These are phyloP conservation scores for Stagonosporopsis chrysanthemi DNA, from an alignment of 2,329 filamentous ascomycete genomes.

Conservation along the genomic window DNA sequence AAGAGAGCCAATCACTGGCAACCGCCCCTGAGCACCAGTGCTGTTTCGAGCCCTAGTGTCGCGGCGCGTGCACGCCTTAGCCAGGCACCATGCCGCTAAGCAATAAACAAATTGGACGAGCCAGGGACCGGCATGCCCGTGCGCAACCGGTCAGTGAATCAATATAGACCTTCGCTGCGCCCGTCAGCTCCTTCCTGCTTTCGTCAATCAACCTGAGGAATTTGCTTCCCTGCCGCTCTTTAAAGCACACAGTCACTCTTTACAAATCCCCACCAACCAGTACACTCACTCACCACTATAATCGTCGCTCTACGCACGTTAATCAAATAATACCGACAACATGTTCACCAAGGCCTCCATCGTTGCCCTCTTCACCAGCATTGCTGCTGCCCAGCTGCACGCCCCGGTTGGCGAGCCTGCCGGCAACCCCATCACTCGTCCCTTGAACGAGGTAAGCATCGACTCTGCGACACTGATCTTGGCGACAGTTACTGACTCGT, in stretches of 20 bases:
- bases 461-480: background rate
- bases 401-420: slow-evolving; percentile 40
- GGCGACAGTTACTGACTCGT: background rate
- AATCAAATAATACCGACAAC: slow-evolving; percentile 43
- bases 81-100: slow-evolving; percentile 5
- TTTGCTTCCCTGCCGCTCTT: slow-evolving; percentile 40
- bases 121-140: background rate
- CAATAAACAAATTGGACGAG: slow-evolving; percentile 4
- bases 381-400: slow-evolving; percentile 52
- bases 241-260: slow-evolving; percentile 35
- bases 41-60: background rate
- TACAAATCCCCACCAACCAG: slow-evolving; percentile 16
- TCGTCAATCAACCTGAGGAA: slow-evolving; percentile 26
- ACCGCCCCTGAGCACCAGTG: background rate
- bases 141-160: slow-evolving; percentile 10
- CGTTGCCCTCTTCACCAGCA: slow-evolving; percentile 60
- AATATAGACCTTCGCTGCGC: slow-evolving; percentile 36
- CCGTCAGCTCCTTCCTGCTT: slow-evolving; percentile 10
- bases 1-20: slow-evolving; percentile 1
- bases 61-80: slow-evolving; percentile 6
- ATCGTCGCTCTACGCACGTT: slow-evolving; percentile 29
- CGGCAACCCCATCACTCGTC: slow-evolving; percentile 64
- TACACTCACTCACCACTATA: slow-evolving; percentile 24
- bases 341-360: slow-evolving; percentile 51
- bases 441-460: slow-evolving; percentile 55